Evolutionary conservation across 2,329 filamentous ascomycete species (phyloP), one percentile per base, ranked within the genome.

Genomic region (Phialocephala subalpina): DNA sequence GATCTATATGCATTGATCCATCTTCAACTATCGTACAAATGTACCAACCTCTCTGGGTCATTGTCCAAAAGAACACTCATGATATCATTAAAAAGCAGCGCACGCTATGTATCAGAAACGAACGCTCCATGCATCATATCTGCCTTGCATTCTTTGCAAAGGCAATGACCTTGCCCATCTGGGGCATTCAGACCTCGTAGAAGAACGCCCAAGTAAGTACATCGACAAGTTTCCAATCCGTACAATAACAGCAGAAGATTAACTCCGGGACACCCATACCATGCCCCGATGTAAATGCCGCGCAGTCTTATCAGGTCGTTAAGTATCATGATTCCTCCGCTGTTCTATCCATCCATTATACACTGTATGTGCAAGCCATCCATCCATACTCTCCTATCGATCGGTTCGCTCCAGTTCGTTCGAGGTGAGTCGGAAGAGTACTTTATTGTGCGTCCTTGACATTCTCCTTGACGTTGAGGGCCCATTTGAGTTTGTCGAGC

Each of bases 401-500:
- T 33, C 29, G 29, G 29, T 33, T 33, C 29, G 29, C 4, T 33
- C 9, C 29, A 9, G 29, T 33, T 33, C 29, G 29, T 33, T 33
- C 29, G 29, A 33, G 29, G 4, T 33, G 29, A 9, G 29, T 33
- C 29, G 29, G 16, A n/a, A 22, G 7, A 22, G 45, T 27, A 18
- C n/a, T 29, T 81, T 76, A 88, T 76, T 85, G 77, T 7, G 86
- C 84, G 62, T 81, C 85, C 64, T 81, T 82, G 63, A 90, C 83
- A 69, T 86, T 88, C 67, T 86, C 79, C 79, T 91, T 89, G 60
- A 92, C 84, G 61, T 85, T 87, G 69, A 94, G 83, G 16, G 91
- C 90, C 91, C 91, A 94, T 74, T 82, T 87, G 77, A 94, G 83
- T 80, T 92, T 87, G 68, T 88, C 83, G 59, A 92, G 80, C n/a